phyloP scores from a whole-genome alignment of 768 basidiomycete genomes.

The Tulasnella sp. region DNA sequence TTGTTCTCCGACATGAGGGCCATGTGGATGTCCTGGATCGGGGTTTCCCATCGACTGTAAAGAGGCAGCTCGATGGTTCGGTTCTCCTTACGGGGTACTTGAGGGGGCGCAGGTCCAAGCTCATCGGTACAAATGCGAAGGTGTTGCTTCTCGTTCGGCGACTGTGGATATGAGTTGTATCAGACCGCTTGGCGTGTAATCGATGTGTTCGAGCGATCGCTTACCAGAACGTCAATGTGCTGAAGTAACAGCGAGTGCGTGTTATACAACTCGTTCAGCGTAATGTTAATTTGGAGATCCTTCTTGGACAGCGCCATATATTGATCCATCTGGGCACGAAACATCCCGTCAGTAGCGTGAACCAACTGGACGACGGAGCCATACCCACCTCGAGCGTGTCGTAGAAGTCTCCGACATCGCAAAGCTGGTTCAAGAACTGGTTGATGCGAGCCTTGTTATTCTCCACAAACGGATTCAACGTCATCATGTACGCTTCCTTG shows the following conservation, averaged over 20 bases:
- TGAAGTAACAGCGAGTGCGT: slow-evolving; percentile 92
- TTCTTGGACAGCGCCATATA: slow-evolving; percentile 99
- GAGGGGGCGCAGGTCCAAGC: slow-evolving; percentile 82
- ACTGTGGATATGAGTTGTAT: slow-evolving; percentile 35
- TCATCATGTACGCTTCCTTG: slow-evolving; percentile 98
- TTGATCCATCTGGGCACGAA: slow-evolving; percentile 83
- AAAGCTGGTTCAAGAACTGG: slow-evolving; percentile 89
- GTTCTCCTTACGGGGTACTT: slow-evolving; percentile 98
- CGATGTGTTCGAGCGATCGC: slow-evolving; percentile 22
- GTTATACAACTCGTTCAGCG: slow-evolving; percentile 97
- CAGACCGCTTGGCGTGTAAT: background rate
- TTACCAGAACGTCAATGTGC: slow-evolving; percentile 86
- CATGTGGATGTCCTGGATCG: slow-evolving; percentile 93
- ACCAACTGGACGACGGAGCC: background rate
- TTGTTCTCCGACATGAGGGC: slow-evolving; percentile 84
- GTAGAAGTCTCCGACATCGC: slow-evolving; percentile 98
- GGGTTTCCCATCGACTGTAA: slow-evolving; percentile 98
- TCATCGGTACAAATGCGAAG: slow-evolving; percentile 94
- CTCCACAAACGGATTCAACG: slow-evolving; percentile 96
- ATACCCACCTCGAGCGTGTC: slow-evolving; percentile 83
- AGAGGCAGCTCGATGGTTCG: slow-evolving; percentile 82
- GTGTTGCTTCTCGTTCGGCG: slow-evolving; percentile 96
- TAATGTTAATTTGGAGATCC: slow-evolving; percentile 96
- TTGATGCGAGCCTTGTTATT: slow-evolving; percentile 98
- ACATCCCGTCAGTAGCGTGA: background rate